These are phyloP conservation scores for Hericium rajendrae DNA, from an alignment of 768 basidiomycete species.

Conservation along the genomic window DNA sequence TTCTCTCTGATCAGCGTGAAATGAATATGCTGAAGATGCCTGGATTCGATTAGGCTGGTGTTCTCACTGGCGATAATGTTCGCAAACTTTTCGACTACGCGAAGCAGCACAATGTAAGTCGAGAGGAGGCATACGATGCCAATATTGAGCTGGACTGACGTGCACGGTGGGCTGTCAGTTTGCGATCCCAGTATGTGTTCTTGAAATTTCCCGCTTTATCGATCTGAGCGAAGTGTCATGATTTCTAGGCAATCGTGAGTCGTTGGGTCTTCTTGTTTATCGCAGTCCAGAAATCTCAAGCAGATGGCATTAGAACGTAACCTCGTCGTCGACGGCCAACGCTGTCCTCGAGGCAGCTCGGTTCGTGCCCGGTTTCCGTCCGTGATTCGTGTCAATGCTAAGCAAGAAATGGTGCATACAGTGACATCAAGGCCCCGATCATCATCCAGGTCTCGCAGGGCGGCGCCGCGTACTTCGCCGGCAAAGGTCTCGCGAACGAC, in stretches of 20 bases:
- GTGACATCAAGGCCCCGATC: constrained; percentile 94
- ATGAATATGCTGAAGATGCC: not conserved
- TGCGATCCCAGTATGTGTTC: constrained; percentile 67
- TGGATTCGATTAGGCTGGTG: constrained; percentile 57
- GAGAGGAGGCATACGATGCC: not conserved
- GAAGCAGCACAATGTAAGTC: constrained; percentile 68
- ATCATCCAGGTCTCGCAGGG: constrained; percentile 98
- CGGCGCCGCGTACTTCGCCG: constrained; percentile 91
- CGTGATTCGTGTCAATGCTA: not conserved
- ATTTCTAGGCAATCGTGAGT: constrained; percentile 65
- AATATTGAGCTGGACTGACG: not conserved
- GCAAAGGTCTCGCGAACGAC: constrained; percentile 91
- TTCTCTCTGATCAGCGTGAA: not conserved
- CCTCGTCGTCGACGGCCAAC: constrained; percentile 92
- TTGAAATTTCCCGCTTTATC: not conserved
- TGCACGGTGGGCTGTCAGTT: constrained; percentile 35
- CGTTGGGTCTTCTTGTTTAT: constrained; percentile 3
- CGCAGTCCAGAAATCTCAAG: not conserved
- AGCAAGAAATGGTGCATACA: constrained; percentile 18
- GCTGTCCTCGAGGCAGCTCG: constrained; percentile 93
- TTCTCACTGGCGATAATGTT: constrained; percentile 90
- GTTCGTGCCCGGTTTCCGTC: constrained; percentile 26
- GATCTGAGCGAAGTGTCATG: constrained; percentile 2
- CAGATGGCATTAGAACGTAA: constrained; percentile 65
- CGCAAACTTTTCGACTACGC: constrained; percentile 95